Conservation (phyloP, 1,284 basidiomycete species). For the Moesziomyces antarcticus region DNA sequence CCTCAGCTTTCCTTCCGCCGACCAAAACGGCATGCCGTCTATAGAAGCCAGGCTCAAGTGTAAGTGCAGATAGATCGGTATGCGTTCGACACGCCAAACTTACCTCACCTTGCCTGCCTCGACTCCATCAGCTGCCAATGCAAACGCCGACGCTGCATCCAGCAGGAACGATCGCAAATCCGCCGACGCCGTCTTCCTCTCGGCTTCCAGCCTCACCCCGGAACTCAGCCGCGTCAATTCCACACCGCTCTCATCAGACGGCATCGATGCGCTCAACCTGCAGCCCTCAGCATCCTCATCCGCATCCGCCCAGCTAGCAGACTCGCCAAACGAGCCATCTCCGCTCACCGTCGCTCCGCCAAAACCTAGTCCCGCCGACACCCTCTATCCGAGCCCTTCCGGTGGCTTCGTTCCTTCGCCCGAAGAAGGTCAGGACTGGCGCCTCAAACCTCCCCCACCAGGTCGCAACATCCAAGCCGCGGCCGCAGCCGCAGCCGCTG, state of each 20-base stretch:
- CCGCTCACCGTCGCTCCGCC: constrained; percentile 45
- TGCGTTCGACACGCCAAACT: too few species aligned
- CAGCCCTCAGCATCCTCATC: constrained; percentile 13
- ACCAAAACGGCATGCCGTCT: constrained; percentile 23
- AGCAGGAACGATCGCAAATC: constrained; percentile 37
- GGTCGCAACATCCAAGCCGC: constrained; percentile 13
- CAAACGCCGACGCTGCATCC: constrained; percentile 14
- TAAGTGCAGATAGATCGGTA: constrained; percentile 6
- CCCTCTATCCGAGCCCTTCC: constrained; percentile 53
- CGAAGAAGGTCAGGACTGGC: constrained; percentile 54
- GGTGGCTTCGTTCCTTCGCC: constrained; percentile 55
- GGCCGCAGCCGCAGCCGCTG: background rate
- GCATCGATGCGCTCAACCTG: constrained; percentile 20
- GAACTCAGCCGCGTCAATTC: constrained; percentile 48
- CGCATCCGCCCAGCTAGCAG: constrained; percentile 3
- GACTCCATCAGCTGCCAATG: constrained; percentile 22
- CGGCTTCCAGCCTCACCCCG: constrained; percentile 24
- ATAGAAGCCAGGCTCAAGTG: constrained; percentile 38
- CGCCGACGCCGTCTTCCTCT: constrained; percentile 40
- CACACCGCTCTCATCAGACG: constrained; percentile 32
- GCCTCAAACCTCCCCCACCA: constrained; percentile 49
- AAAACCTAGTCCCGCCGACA: constrained; percentile 47
- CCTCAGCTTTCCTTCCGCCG: background rate
- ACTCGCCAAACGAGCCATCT: constrained; percentile 21
- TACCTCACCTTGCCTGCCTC: background rate